phyloP scores from a whole-genome alignment of 2,329 filamentous ascomycete species.

The Aspergillus sp. region DNA sequence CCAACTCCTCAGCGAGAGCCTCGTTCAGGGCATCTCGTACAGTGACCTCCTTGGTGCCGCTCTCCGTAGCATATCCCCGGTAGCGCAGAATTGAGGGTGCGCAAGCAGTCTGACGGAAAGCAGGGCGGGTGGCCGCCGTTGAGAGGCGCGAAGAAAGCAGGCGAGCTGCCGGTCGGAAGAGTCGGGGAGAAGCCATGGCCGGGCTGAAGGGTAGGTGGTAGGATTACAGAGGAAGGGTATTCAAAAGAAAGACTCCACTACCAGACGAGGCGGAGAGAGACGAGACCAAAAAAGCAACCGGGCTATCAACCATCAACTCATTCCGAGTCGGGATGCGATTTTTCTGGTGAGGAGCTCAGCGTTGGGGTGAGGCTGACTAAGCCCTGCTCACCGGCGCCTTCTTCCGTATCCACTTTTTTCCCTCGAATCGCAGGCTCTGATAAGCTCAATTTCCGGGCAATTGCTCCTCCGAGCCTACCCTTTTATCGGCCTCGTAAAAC shows the following conservation, averaged over 20 bases:
- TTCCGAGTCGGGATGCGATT: slow-evolving; percentile 19
- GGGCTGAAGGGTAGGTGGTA: slow-evolving; percentile 40
- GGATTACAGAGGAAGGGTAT: slow-evolving; percentile 23
- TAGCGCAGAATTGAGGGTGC: slow-evolving; percentile 53
- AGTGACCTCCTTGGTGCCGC: slow-evolving; percentile 85
- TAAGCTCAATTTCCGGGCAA: slow-evolving; percentile 18
- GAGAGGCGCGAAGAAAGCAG: slow-evolving; percentile 61
- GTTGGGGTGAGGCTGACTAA: slow-evolving; percentile 43
- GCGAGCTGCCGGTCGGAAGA: slow-evolving; percentile 68
- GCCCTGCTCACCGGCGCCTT: slow-evolving; percentile 41
- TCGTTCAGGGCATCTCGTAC: slow-evolving; percentile 98
- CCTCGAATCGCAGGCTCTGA: neutral
- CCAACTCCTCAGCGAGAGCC: slow-evolving; percentile 95
- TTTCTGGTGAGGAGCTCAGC: slow-evolving; percentile 33
- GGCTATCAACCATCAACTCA: slow-evolving; percentile 18
- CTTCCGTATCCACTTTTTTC: slow-evolving; percentile 29
- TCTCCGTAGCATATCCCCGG: slow-evolving; percentile 61
- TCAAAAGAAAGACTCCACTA: slow-evolving; percentile 14
- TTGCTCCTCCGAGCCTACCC: slow-evolving; percentile 8
- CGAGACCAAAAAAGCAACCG: slow-evolving; percentile 18
- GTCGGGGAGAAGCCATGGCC: slow-evolving; percentile 63
- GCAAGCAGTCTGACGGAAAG: slow-evolving; percentile 56
- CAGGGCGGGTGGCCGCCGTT: slow-evolving; percentile 56
- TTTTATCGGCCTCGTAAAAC: neutral
- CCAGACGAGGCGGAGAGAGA: slow-evolving; percentile 16